phyloP scores from a whole-genome alignment of 108 stramenopile genomes.

The Phaeodactylum tricornutum region DNA sequence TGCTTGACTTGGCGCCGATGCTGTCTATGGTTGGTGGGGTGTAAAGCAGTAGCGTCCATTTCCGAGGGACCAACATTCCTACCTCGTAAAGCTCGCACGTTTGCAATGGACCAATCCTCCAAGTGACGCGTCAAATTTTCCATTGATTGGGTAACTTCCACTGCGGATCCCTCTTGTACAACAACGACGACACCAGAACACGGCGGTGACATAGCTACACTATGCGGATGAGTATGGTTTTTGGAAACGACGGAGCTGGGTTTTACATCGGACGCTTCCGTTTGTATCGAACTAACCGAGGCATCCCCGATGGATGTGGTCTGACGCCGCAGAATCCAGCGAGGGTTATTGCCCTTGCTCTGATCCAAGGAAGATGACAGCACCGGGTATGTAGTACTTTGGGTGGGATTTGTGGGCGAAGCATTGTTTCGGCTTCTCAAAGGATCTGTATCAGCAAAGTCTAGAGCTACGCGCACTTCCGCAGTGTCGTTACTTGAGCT shows the following conservation, averaged over 20 bases:
- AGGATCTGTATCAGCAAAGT: too few relatives aligned
- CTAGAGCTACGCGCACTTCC: too few relatives aligned
- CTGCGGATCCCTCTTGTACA: not conserved
- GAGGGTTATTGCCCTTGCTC: too few relatives aligned
- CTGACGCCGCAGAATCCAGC: too few relatives aligned
- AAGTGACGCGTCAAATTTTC: not conserved
- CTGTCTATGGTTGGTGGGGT: too few relatives aligned
- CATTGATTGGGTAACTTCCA: not conserved
- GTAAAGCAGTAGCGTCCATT: not conserved
- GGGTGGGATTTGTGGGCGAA: too few relatives aligned
- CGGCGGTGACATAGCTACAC: not conserved
- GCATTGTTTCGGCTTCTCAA: too few relatives aligned
- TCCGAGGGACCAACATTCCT: not conserved
- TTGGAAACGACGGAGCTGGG: not conserved
- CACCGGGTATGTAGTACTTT: too few relatives aligned
- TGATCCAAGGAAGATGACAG: too few relatives aligned
- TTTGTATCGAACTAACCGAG: not conserved
- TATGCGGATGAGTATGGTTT: not conserved
- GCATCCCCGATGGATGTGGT: not conserved
- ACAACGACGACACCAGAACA: too few relatives aligned
- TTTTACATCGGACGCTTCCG: not conserved
- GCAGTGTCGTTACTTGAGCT: too few relatives aligned
- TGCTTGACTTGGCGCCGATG: not conserved
- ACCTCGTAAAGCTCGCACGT: slow-evolving; percentile 4
- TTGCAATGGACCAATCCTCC: not conserved